Conservation (phyloP, 2,329 filamentous ascomycete genomes). For the Penicillium sp. region DNA sequence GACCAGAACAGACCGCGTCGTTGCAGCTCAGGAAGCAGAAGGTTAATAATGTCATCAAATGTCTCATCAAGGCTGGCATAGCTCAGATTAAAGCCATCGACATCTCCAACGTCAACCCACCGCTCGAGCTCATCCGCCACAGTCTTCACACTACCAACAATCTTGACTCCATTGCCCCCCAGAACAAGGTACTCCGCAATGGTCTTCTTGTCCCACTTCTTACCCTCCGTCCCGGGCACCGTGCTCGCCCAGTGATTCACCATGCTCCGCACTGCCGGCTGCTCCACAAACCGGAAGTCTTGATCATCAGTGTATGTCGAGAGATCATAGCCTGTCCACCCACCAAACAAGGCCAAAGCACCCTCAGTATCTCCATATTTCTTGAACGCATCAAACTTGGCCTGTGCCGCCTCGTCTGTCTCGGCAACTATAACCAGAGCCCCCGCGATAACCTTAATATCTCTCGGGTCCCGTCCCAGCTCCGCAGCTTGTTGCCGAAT, state of each 20-base stretch:
- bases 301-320: constrained; percentile 46
- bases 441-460: constrained; percentile 48
- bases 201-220: constrained; percentile 41
- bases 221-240: constrained; percentile 41
- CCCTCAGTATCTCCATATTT: constrained; percentile 49
- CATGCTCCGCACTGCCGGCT: constrained; percentile 46
- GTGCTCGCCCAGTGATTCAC: constrained; percentile 48
- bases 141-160: constrained; percentile 37
- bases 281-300: constrained; percentile 46
- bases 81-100: constrained; percentile 39
- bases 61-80: constrained; percentile 37
- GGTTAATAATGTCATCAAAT: constrained; percentile 37
- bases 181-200: constrained; percentile 37
- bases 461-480: constrained; percentile 39
- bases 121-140: constrained; percentile 41
- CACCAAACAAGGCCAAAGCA: constrained; percentile 48
- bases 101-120: constrained; percentile 36
- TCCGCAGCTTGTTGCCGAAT: constrained; percentile 41
- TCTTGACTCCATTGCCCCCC: constrained; percentile 37
- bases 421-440: constrained; percentile 47
- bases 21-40: constrained; percentile 36
- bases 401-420: constrained; percentile 47
- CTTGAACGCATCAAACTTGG: constrained; percentile 44
- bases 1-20: constrained; percentile 40
- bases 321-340: constrained; percentile 50